These are phyloP conservation scores for Podospora appendiculata DNA, from an alignment of 495 filamentous ascomycete genomes.

Conservation along the genomic window DNA sequence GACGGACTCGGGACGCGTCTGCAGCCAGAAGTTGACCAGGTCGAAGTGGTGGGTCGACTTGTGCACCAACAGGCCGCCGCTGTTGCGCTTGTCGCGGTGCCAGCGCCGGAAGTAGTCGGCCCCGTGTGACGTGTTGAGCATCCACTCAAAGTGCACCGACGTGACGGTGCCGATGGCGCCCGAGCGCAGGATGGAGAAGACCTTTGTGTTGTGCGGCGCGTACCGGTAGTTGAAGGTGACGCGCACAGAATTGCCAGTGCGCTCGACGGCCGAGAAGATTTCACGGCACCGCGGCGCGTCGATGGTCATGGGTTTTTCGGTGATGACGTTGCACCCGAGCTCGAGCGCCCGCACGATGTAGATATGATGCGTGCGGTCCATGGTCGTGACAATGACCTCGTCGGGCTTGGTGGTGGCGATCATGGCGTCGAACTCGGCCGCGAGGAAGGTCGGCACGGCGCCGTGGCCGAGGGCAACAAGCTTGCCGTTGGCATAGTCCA, in stretches of 20 bases:
- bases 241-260: constrained; percentile 29
- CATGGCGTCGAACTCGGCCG: constrained; percentile 46
- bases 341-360: constrained; percentile 50
- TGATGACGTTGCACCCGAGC: constrained; percentile 48
- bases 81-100: constrained; percentile 52
- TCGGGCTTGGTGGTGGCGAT: constrained; percentile 44
- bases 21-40: constrained; percentile 44
- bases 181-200: constrained; percentile 38
- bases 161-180: constrained; percentile 46
- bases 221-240: constrained; percentile 47
- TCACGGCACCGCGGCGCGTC: constrained; percentile 44
- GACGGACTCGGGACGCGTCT: constrained; percentile 34
- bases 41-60: constrained; percentile 47
- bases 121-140: constrained; percentile 51
- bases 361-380: constrained; percentile 49
- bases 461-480: constrained; percentile 26
- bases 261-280: constrained; percentile 37
- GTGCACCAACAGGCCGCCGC: constrained; percentile 45
- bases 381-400: constrained; percentile 50
- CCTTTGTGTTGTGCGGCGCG: constrained; percentile 43
- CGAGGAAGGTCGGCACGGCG: constrained; percentile 41
- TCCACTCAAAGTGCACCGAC: constrained; percentile 53
- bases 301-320: constrained; percentile 53
- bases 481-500: constrained; percentile 33
- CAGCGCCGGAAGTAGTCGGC: constrained; percentile 56